Conservation (phyloP, 1,139 yeast genomes). For the Sugiyamaella xylanicola region DNA sequence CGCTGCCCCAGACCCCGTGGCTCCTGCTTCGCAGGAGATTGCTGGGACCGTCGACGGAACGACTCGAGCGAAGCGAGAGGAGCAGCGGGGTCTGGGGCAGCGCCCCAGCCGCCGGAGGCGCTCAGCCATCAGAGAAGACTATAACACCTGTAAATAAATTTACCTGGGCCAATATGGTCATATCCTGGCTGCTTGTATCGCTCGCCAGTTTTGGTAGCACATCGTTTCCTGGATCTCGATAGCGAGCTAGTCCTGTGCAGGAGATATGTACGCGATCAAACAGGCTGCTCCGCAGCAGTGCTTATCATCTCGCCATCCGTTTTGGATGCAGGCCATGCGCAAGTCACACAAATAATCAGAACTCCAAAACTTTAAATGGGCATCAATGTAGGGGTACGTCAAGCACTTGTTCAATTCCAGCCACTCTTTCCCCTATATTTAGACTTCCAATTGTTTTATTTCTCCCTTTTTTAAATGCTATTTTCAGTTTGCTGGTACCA, state of each 20-base stretch:
- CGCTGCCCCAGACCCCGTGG: no score
- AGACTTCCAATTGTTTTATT: not conserved
- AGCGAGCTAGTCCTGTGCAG: not conserved
- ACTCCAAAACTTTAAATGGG: not conserved
- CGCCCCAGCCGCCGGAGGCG: no score
- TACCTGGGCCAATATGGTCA: no score
- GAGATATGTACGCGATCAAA: not conserved
- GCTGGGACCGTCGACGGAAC: no score
- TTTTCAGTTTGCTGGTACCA: no score
- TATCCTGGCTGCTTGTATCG: not conserved
- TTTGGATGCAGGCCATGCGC: no score
- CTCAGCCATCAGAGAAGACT: no score
- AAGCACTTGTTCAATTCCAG: not conserved
- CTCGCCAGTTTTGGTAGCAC: not conserved
- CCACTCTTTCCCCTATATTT: not conserved
- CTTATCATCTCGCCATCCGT: no score
- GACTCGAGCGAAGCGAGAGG: no score
- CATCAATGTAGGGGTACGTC: not conserved
- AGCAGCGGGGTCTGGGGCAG: no score
- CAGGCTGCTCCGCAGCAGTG: not conserved
- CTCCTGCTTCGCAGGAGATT: no score
- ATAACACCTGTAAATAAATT: no score
- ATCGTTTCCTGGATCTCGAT: not conserved
- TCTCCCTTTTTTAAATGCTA: not conserved
- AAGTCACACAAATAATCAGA: not conserved